Base-by-base conservation (phyloP, 1,284 basidiomycete genomes). In the Marasmius oreades region DNA sequence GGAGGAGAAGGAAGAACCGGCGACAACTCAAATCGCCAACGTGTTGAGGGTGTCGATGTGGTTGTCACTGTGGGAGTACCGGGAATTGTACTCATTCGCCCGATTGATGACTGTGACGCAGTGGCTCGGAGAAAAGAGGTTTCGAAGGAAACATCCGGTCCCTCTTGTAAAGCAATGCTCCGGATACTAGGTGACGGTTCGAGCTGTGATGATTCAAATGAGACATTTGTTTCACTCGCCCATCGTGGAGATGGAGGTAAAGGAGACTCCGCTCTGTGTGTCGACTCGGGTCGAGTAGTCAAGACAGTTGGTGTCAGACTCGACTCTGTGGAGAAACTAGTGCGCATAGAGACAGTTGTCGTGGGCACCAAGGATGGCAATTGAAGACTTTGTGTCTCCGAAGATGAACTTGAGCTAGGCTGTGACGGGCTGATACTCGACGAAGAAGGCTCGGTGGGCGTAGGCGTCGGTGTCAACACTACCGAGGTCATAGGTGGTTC, bases 171-270 rank as follows among this genome's bases (percentile, higher is more conserved):
- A 0, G 78, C 79, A 22, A 82, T 62, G 0, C 85, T 84, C 50
- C 77, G 75, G 3, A 84, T 69, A 14, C 86, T 85, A 22, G 86
- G 86, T 0, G 87, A 88, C 0, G 88, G 84, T 10, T 73, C 74
- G 22, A 91, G 71, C 16, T 86, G 69, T 0, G 85, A 85, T 0
- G 87, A 88, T 34, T 90, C 87, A 60, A 86, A 91, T 0, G 88
- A 86, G 8, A 73, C 62, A 58, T 88, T 81, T 0, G 82, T 83
- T 62, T 84, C 82, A 2, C 76, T 70, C 8, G 77, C 80, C 85
- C 85, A 88, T 28, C 74, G 48, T 34, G 50, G 45, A 42, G 57
- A 36, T 11, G 51, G 23, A 43, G 48, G 45, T 3, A 53, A 55
- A 56, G 28, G 48, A 22, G 53, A 51, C 53, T 22, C 52, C 6